Conservation (phyloP, 306 rosid species). For the Amphicarpaea edgeworthii region DNA sequence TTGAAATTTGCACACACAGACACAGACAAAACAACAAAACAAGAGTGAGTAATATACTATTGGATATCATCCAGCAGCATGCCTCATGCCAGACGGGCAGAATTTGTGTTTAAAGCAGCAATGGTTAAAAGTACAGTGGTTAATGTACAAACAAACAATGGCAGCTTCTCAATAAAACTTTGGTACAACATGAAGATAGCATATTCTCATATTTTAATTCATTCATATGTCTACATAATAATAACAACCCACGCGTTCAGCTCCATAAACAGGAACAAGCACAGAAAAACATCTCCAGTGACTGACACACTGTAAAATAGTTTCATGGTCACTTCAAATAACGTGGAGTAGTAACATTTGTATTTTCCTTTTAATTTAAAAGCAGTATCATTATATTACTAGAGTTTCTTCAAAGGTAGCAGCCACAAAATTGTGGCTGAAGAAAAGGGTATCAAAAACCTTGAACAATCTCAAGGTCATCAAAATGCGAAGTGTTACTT, state of each 20-base stretch:
- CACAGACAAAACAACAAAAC: slow-evolving; percentile 41
- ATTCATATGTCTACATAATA: background rate
- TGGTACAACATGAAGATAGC: background rate
- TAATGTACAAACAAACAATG: slow-evolving; percentile 42
- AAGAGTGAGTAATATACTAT: slow-evolving; percentile 31
- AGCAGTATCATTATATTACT: slow-evolving; percentile 23
- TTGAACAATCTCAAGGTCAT: slow-evolving; percentile 35
- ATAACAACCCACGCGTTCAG: slow-evolving; percentile 1
- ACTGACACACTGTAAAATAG: slow-evolving; percentile 11
- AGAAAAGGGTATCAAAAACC: background rate
- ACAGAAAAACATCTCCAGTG: background rate
- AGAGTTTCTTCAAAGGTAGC: slow-evolving; percentile 42
- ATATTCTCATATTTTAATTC: background rate
- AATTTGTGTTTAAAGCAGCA: slow-evolving; percentile 52
- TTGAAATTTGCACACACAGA: slow-evolving; percentile 45
- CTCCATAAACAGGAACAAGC: slow-evolving; percentile 23
- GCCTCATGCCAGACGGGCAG: slow-evolving; percentile 45
- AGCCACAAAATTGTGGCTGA: slow-evolving; percentile 37
- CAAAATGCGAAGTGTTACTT: slow-evolving; percentile 10
- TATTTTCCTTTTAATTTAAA: slow-evolving; percentile 11
- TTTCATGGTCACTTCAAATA: slow-evolving; percentile 5
- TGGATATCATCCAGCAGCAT: slow-evolving; percentile 33
- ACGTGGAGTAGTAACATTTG: background rate
- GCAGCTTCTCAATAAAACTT: slow-evolving; percentile 8
- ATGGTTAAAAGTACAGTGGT: slow-evolving; percentile 42